Percentiles rank a stretch among this genome's conserved stretches.
Conservation (phyloP, 2,329 filamentous ascomycete genomes). For the Leptoxyphium fumago region DNA sequence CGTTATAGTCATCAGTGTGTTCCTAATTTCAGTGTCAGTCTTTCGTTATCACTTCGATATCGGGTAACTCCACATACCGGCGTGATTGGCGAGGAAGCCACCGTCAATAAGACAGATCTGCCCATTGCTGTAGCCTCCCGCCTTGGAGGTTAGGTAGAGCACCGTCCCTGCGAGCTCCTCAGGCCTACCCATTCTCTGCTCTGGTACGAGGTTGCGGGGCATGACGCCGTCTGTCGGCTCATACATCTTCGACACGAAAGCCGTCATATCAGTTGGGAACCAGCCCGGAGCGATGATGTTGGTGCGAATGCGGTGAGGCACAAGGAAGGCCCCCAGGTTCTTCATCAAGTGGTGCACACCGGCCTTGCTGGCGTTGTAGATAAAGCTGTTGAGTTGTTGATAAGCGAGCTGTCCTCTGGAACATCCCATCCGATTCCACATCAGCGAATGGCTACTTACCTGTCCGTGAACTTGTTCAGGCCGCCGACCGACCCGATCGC, state of each 20-base stretch:
- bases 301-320: slow-evolving; percentile 30
- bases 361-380: slow-evolving; percentile 30
- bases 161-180: slow-evolving; percentile 37
- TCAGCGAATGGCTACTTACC: not conserved
- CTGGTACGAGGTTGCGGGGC: slow-evolving; percentile 16
- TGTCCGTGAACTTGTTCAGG: slow-evolving; percentile 21
- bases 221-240: slow-evolving; percentile 19
- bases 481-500: slow-evolving; percentile 28
- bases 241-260: slow-evolving; percentile 18
- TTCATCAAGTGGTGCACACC: slow-evolving; percentile 31
- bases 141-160: slow-evolving; percentile 36
- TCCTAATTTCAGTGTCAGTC: not conserved
- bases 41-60: not conserved
- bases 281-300: slow-evolving; percentile 33
- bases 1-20: too few relatives aligned
- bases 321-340: slow-evolving; percentile 27
- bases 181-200: slow-evolving; percentile 16
- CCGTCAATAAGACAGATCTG: slow-evolving; percentile 34
- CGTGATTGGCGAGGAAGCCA: slow-evolving; percentile 22
- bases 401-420: slow-evolving; percentile 1
- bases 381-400: not conserved
- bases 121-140: slow-evolving; percentile 41
- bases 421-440: not conserved
- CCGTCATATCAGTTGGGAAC: slow-evolving; percentile 33
- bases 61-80: slow-evolving; percentile 3